phyloP scores from a whole-genome alignment of 192 early-diverging fungal species.

The Coemansia sp. region DNA sequence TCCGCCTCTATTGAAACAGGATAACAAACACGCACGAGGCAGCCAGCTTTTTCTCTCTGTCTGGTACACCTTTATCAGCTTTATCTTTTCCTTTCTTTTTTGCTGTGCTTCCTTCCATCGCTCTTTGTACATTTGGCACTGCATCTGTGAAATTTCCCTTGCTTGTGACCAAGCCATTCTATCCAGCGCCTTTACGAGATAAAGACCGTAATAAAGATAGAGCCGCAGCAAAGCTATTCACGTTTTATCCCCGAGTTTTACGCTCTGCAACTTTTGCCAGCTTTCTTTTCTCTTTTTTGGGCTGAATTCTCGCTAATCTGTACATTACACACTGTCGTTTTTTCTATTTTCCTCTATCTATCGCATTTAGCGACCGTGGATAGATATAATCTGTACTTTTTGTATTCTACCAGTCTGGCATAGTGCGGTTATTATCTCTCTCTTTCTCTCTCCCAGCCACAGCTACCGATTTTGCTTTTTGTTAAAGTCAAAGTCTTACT shows the following conservation, averaged over 20 bases:
- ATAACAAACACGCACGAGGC: neutral
- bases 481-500: neutral
- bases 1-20: neutral
- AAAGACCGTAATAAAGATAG: neutral
- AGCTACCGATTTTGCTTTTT: neutral
- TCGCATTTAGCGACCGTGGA: neutral
- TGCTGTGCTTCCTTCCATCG: neutral
- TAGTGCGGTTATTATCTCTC: neutral
- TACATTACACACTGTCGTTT: neutral
- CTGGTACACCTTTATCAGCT: neutral
- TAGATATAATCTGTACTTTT: conserved; percentile 14
- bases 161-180: neutral
- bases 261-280: no score
- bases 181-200: neutral
- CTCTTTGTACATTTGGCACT: conserved; percentile 4
- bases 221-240: neutral
- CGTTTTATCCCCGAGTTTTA: neutral
- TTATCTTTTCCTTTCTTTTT: conserved; percentile 8
- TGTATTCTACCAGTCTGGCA: conserved; percentile 3
- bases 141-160: conserved; percentile 3
- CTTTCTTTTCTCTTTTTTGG: neutral
- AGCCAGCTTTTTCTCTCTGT: neutral
- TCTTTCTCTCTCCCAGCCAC: neutral
- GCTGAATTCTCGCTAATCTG: conserved; percentile 1
- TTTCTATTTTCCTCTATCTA: neutral